Evolutionary conservation across 306 rosid species (phyloP), one percentile per base, ranked within the genome.

Genomic region (Ammopiptanthus mongolicus): DNA sequence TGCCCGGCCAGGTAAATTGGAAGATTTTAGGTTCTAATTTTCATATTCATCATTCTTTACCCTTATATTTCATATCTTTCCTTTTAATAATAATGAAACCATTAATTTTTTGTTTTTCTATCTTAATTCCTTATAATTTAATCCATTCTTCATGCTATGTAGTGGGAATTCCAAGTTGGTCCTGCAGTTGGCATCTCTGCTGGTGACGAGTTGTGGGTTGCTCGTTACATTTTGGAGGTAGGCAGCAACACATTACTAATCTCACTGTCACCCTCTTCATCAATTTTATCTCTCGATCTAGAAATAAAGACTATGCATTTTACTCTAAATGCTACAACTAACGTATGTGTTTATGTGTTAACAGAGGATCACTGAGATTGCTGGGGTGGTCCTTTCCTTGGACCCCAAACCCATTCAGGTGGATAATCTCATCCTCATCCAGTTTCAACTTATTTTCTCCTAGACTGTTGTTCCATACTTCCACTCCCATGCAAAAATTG

Each of bases 101-200:
- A 5, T 14, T 25, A 11, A n/a, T 11, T 12, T 15, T 41, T 80
- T 21, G 5, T 12, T 0, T n/a, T 6, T 58, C 8, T 28, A 36
- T 8, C 28, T 41, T 3, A 44, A 44, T 37, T 13, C 5, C 50
- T 59, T 39, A 8, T 13, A 12, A 71, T 17, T 22, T 7, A 68
- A 8, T 77, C 55, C 73, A 11, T 33, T 55, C 4, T 70, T 57
- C 22, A 9, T 66, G 13, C 33, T 50, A 46, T 75, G 15, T 18
- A 93, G 95, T 94, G 98, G 98, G 98, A 94, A 55, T 94, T 87
- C 64, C 98, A 94, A 94, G 98, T 94, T 80, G 98, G 98, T 73
- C 98, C 98, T 4, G 34, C 91, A 0, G 89, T 88, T 14, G 98
- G 98, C 21, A 88, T 94, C 34, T 87, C 97, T 29, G 88, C 97